Evolutionary conservation across 179 eudicot species (phyloP), one percentile per base, ranked within the genome.

Genomic region (Silene vulgaris): DNA sequence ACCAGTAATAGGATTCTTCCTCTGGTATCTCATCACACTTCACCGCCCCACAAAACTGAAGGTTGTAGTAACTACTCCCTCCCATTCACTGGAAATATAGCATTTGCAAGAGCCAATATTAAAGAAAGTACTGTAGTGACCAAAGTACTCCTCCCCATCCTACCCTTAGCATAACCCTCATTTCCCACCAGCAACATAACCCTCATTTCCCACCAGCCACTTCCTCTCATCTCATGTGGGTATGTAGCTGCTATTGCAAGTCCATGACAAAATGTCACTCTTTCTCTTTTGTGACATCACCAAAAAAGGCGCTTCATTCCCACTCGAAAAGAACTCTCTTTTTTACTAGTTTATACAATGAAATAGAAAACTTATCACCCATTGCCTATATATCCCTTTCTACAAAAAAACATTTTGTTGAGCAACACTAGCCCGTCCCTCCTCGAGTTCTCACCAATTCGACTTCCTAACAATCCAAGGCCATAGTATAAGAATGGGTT

Each of bases 211-310:
- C 48, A 40, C 48, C 48, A 40, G 48, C 48, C 48, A 40, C 11
- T 40, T 40, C 48, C 48, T 40, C 48, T 40, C 48, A 40, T 40
- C 12, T 40, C 48, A 40, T 7, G 48, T 52, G 57, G 57, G 57
- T 52, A 14, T 52, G 57, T 52, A 52, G 40, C 6, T 28, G 69
- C 69, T 65, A 29, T 65, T 65, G 69, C 28, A 29, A 65, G 40
- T 65, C 16, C 9, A 23, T 28, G 17, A 65, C 69, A 29, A 28
- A 28, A 65, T 65, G 69, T 28, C 37, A 65, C 69, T 43, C 40
- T 65, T 26, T 40, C 48, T 40, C 48, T 8, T 8, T 40, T 40
- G 48, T 40, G 48, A 40, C 48, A 64, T 28, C 40, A 29, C 69
- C 37, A 28, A 16, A 28, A 65, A 29, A 65, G 8, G 30, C 0